phyloP scores from a whole-genome alignment of 306 rosid species.

The Oxytropis ochrocephala region DNA sequence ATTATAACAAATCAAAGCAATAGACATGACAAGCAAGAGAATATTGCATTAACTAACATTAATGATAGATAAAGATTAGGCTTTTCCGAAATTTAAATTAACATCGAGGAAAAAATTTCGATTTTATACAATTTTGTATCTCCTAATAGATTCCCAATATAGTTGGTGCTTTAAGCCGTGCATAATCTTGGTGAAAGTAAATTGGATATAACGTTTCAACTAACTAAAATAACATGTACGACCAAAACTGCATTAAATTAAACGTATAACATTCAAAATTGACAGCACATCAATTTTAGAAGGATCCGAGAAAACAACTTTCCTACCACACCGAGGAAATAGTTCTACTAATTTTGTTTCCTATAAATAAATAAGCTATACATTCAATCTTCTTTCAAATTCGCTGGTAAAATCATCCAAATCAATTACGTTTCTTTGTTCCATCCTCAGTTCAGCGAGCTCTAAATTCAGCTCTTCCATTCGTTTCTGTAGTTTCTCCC shows the following conservation, averaged over 20 bases:
- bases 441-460: conserved; percentile 33
- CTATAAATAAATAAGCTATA: conserved; percentile 37
- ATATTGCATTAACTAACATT: too few species aligned
- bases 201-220: not conserved
- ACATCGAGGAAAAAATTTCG: too few species aligned
- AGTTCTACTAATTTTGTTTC: not conserved
- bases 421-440: conserved; percentile 30
- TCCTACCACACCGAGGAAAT: not conserved
- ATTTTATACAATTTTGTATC: too few species aligned
- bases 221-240: too few species aligned
- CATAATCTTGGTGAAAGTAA: not conserved
- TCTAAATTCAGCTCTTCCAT: conserved; percentile 45
- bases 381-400: conserved; percentile 47
- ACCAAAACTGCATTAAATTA: too few species aligned
- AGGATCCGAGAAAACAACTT: not conserved
- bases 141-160: not conserved
- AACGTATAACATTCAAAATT: not conserved
- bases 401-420: conserved; percentile 50
- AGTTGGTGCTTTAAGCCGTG: not conserved
- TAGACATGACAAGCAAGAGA: too few species aligned
- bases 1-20: too few species aligned
- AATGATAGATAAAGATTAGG: too few species aligned
- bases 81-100: too few species aligned
- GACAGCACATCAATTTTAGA: not conserved
- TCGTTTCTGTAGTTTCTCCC: conserved; percentile 49